Percentiles rank a stretch among this genome's conserved stretches.
These are phyloP conservation scores for Saturnispora ahearnii DNA, from an alignment of 805 yeast species.

Conservation along the genomic window DNA sequence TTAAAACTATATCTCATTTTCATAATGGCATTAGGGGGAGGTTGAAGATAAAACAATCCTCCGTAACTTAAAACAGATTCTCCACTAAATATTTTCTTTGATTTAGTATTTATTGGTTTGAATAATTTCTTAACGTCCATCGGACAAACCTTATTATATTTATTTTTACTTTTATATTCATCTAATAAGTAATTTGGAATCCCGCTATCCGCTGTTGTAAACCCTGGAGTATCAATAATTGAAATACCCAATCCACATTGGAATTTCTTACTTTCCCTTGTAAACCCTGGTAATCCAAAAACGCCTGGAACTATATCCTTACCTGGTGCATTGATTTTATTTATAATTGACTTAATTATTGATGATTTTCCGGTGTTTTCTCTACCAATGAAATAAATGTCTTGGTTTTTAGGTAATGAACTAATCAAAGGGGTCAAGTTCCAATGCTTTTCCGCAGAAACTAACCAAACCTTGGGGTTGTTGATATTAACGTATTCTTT, in stretches of 20 bases:
- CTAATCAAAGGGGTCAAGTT: constrained; percentile 32
- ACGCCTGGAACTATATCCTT: constrained; percentile 31
- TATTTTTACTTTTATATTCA: background rate
- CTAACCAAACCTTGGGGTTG: constrained; percentile 34
- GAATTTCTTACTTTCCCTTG: constrained; percentile 42
- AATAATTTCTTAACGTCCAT: constrained; percentile 1
- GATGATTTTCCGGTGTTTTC: constrained; percentile 68
- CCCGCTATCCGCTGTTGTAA: constrained; percentile 10
- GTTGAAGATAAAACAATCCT: constrained; percentile 49
- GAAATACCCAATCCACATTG: constrained; percentile 9
- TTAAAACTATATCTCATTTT: constrained; percentile 30
- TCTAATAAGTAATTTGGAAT: constrained; percentile 23
- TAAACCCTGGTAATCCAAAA: constrained; percentile 60
- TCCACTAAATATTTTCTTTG: constrained; percentile 19
- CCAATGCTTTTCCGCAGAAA: constrained; percentile 50
- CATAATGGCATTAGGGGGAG: constrained; percentile 43
- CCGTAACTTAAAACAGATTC: constrained; percentile 36
- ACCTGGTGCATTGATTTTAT: background rate
- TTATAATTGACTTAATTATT: constrained; percentile 39
- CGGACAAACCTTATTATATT: constrained; percentile 3
- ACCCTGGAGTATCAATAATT: constrained; percentile 43
- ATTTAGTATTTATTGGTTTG: background rate
- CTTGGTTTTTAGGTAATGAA: constrained; percentile 27
- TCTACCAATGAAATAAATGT: constrained; percentile 50
- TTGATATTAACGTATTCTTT: constrained; percentile 22